These are phyloP conservation scores for Neurospora sp. DNA, from an alignment of 495 filamentous ascomycete genomes.

Conservation along the genomic window DNA sequence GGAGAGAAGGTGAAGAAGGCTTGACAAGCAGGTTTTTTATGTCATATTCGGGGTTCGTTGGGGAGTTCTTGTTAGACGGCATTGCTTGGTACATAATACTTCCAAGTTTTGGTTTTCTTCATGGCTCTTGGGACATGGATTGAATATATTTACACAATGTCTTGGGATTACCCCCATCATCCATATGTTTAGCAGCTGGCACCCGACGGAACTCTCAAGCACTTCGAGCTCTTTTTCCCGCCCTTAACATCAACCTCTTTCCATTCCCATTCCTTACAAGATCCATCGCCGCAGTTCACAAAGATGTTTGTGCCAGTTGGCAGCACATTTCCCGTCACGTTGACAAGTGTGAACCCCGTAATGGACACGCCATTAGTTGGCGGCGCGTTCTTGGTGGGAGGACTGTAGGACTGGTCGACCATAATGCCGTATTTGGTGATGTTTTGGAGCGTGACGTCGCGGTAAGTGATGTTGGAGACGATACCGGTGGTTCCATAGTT, in stretches of 20 bases:
- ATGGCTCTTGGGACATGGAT: background rate
- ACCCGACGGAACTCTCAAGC: slow-evolving; percentile 16
- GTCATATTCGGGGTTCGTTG: background rate
- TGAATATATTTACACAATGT: background rate
- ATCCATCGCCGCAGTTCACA: slow-evolving; percentile 43
- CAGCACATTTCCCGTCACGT: slow-evolving; percentile 42
- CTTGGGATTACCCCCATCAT: background rate
- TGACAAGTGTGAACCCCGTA: slow-evolving; percentile 43
- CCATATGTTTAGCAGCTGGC: background rate
- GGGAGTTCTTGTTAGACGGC: background rate
- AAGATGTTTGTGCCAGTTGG: slow-evolving; percentile 37
- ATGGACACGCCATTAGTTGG: slow-evolving; percentile 50
- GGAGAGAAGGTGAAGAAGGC: slow-evolving; percentile 22
- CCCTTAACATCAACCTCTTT: slow-evolving; percentile 34
- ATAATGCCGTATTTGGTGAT: slow-evolving; percentile 56
- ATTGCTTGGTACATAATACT: background rate
- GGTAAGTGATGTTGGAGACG: slow-evolving; percentile 50
- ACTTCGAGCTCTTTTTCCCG: slow-evolving; percentile 34
- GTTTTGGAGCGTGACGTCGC: slow-evolving; percentile 48
- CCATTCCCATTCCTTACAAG: slow-evolving; percentile 43
- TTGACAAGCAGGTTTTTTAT: slow-evolving; percentile 3
- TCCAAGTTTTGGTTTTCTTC: background rate
- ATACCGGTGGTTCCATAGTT: slow-evolving; percentile 45
- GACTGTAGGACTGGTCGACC: slow-evolving; percentile 61
- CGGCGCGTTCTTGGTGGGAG: slow-evolving; percentile 50